Evolutionary conservation across 495 filamentous ascomycete genomes (phyloP).

Genomic region (Rostrohypoxylon terebratum): DNA sequence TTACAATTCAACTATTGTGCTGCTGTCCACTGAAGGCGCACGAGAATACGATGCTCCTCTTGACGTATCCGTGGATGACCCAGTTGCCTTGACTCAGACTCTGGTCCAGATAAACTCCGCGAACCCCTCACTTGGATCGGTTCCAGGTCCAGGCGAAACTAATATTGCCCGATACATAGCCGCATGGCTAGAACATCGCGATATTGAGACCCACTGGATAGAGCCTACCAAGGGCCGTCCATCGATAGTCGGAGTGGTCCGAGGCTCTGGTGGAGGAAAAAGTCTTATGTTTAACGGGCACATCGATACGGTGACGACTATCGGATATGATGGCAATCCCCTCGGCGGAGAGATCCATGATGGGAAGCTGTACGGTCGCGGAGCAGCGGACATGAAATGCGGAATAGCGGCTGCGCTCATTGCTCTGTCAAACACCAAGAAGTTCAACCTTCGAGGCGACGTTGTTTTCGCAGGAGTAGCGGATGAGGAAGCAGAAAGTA

Average conservation of each 20-base stretch:
- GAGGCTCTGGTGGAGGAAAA: constrained; percentile 5
- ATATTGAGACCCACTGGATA: constrained; percentile 9
- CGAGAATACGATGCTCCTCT: background rate
- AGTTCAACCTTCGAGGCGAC: background rate
- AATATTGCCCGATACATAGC: constrained; percentile 2
- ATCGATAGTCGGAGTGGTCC: constrained; percentile 2
- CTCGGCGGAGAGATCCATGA: constrained; percentile 8
- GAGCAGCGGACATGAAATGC: constrained; percentile 10
- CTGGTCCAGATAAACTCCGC: constrained; percentile 4
- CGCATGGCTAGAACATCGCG: constrained; percentile 8
- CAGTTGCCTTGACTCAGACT: background rate
- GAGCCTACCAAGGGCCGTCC: constrained; percentile 7
- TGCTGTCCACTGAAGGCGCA: background rate
- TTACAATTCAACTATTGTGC: constrained; percentile 5
- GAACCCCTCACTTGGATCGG: background rate
- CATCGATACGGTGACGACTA: constrained; percentile 2
- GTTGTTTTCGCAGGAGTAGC: constrained; percentile 15
- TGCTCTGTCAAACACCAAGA: background rate
- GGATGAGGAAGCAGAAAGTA: constrained; percentile 11
- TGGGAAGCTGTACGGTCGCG: constrained; percentile 4
- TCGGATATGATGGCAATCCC: constrained; percentile 1
- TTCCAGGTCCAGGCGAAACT: background rate
- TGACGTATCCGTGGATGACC: background rate
- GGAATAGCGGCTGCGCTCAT: background rate
- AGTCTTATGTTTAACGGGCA: constrained; percentile 4